phyloP scores from a whole-genome alignment of 192 early-diverging fungal genomes.

The Backusella morwellensis region DNA sequence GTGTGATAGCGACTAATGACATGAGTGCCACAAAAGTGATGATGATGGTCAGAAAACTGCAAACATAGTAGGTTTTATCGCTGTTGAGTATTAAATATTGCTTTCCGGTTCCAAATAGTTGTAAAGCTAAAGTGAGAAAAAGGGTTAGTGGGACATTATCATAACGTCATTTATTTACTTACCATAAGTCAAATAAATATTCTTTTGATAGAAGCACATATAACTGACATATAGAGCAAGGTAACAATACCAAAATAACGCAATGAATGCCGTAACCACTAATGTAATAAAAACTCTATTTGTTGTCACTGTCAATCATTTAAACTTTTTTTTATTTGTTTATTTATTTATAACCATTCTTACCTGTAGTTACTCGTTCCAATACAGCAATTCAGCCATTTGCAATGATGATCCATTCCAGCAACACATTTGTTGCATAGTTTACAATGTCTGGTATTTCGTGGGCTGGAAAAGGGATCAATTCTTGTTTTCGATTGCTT shows the following conservation, averaged over 20 bases:
- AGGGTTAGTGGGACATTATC: neutral
- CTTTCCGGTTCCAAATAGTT: neutral
- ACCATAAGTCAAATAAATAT: conserved; percentile 20
- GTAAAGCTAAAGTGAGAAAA: neutral
- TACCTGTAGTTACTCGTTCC: conserved; percentile 37
- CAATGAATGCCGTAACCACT: conserved; percentile 10
- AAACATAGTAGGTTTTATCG: conserved; percentile 1
- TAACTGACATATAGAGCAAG: conserved; percentile 13
- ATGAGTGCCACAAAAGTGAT: conserved; percentile 12
- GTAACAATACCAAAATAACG: conserved; percentile 25
- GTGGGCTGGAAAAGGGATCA: neutral
- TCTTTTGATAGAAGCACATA: conserved; percentile 8
- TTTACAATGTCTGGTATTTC: conserved; percentile 36
- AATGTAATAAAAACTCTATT: conserved; percentile 26
- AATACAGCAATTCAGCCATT: conserved; percentile 39
- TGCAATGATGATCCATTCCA: conserved; percentile 41
- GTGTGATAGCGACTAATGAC: conserved; percentile 10
- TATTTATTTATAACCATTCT: neutral
- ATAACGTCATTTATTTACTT: neutral
- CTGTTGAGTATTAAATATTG: neutral
- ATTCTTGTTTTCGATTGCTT: neutral
- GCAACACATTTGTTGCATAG: conserved; percentile 41
- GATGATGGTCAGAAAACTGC: neutral
- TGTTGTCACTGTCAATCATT: neutral
- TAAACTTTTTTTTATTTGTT: neutral